Evolutionary conservation across 768 basidiomycete genomes (phyloP), one percentile per base, ranked within the genome.

Genomic region (Russula brevipes): DNA sequence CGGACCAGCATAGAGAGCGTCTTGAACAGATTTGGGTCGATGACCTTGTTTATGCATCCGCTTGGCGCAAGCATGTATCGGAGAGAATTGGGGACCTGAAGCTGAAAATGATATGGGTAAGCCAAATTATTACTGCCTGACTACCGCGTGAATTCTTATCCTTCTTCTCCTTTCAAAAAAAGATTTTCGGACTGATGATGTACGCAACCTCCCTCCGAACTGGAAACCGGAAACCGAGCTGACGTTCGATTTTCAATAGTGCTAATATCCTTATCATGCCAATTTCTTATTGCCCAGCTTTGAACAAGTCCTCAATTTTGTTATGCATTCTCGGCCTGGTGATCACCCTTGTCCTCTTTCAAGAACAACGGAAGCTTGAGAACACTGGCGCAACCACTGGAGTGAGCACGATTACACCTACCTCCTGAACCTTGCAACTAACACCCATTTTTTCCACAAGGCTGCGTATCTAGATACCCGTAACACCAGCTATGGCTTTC

Each of bases 51-150:
- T 60, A 51, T 33, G 33, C 45, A 12, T 44, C 54, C 14, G 9
- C 16, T 10, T 64, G 63, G 63, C 58, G 54, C 24, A 60, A 64
- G 47, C 24, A 44, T 41, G 54, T 64, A 24, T 50, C 54, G 5
- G 46, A 55, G 2, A 64, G 58, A 11, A 39, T 50, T 14, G 47
- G 30, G 36, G 47, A 64, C 11, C 10, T 64, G 8, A 36, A 42
- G 35, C 39, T 44, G 5, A 30, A 42, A 6, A 30, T 39, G 19
- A 10, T 44, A 30, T 50, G 46, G 58, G 63, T 60, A 31, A 51
- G 63, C 30, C 24, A 50, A 42, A 42, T 31, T 35, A 17, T 8
- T 44, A 12, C 31, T 2, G 7, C 36, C 19, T 3, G 33, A 10
- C n/a, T 17, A 14, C 30, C 11, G 17, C 17, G 38, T 55, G 1